Base-by-base conservation (phyloP, 768 basidiomycete genomes). In the Termitomyces sp. region DNA sequence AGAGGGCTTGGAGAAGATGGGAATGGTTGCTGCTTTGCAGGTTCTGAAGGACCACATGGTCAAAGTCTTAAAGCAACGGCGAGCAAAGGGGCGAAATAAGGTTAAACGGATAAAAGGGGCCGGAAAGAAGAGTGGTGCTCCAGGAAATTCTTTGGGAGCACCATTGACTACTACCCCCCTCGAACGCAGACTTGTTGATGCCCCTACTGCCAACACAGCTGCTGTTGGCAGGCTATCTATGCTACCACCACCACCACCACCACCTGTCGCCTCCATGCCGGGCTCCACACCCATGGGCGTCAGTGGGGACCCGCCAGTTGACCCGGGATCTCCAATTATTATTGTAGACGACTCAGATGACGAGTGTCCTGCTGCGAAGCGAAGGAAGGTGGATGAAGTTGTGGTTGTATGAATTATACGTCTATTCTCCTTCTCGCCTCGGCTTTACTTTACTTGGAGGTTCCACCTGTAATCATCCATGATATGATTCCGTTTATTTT, bases 11-110 rank as follows among this genome's bases (percentile, higher is more conserved):
- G 89, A 94, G 70, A 79, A 80, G 53, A 82, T 94, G 69, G 92
- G 92, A 2, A 90, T 92, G 0, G 83, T 87, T 67, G 85, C 88
- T 62, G 92, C 94, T 6, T 72, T 96, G 52, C 82, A 84, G 62
- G 86, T 92, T 22, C 74, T 96, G 56, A 92, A 93, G 60, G 85
- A 82, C 2, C 89, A 94, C 64, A 91, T 95, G 68, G 90, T 93
- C 43, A 82, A 88, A 54, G 90, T 86, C 59, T 72, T 94, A 67
- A 95, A 94, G 72, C 90, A 93, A 69, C 81, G 76, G 61, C 68
- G 79, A 62, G 78, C 80, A 51, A 78, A 78, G 64, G 69, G 58
- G 60, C 64, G 69, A 56, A 61, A 70, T 29, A 67, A 78, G 67
- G 76, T 61, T 26, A 59, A 63, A 56, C 66, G 67, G 56, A 61